Base-by-base conservation (phyloP, 1,139 yeast species). In the Zygosaccharomyces pseudobailii region DNA sequence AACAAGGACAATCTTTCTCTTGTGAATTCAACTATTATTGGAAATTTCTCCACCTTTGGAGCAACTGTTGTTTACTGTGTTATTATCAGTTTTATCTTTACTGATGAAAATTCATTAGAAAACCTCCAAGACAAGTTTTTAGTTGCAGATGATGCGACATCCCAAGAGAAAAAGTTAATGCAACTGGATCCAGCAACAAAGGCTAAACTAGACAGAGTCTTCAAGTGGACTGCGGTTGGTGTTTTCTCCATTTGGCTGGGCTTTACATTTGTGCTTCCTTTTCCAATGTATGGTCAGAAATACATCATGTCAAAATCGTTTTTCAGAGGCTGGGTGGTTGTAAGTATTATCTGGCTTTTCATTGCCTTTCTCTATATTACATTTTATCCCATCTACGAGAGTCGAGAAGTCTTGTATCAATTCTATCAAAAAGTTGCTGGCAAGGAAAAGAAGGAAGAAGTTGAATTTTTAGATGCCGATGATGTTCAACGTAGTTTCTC, bases 41-140 rank as follows among this genome's bases (percentile, higher is more conserved):
- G 74, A 37, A 71, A 72, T 55, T 67, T 71, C 43, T 61, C 63
- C 38, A 67, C 73, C 2, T 54, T 70, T n/a, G 61, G 62, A 32
- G 65, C 69, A 13, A 62, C 73, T 5, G 50, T 63, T 13, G 56
- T 71, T 23, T 65, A 65, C 38, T 64, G 69, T 43, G 55, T 59
- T 25, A 54, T 58, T 10, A 59, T 69, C 42, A 55, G 69, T 4
- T 57, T 52, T 30, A 30, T 68, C 19, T 65, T 63, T 46, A 74
- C 75, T 42, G 52, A 55, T 53, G 36, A 42, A 32, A 33, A 28
- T 51, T 24, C 53, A 35, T 22, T 36, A 34, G 40, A 44, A 43
- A 41, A 35, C 38, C 47, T 44, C 17, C 36, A 39, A 20, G 43
- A 44, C 9, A 39, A 39, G 43, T 53, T 52, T 38, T 36, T 40